phyloP scores from a whole-genome alignment of 257 asterid genomes.

The Gentiana dahurica region DNA sequence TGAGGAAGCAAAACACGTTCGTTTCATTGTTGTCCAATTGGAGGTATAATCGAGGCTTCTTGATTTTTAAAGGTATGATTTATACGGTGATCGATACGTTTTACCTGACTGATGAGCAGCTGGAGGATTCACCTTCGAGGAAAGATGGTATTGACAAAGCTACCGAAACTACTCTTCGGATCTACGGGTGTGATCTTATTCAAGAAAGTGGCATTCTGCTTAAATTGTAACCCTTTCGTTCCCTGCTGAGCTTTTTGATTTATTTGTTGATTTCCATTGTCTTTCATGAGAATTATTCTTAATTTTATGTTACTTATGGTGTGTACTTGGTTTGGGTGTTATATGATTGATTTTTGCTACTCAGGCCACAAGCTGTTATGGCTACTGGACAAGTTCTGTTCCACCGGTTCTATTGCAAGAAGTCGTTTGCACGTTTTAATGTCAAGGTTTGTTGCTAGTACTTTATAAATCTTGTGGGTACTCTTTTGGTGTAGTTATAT shows the following conservation, averaged over 20 bases:
- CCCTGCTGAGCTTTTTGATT: not conserved
- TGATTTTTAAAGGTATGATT: slow-evolving; percentile 33
- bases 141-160: slow-evolving; percentile 79
- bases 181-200: slow-evolving; percentile 90
- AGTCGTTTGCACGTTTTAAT: slow-evolving; percentile 76
- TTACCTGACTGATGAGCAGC: slow-evolving; percentile 71
- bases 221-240: slow-evolving; percentile 58
- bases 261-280: not conserved
- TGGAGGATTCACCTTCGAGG: slow-evolving; percentile 66
- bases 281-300: slow-evolving; percentile 1
- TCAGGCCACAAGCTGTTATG: slow-evolving; percentile 98
- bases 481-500: not conserved
- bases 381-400: slow-evolving; percentile 94
- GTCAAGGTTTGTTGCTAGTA: slow-evolving; percentile 53
- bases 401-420: slow-evolving; percentile 95
- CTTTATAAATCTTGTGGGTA: not conserved
- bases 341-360: slow-evolving; percentile 9
- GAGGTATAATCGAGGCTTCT: not conserved
- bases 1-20: no score
- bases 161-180: slow-evolving; percentile 73
- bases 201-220: slow-evolving; percentile 96
- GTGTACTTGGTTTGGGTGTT: slow-evolving; percentile 29
- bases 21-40: no score
- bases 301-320: slow-evolving; percentile 1
- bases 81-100: slow-evolving; percentile 88